Evolutionary conservation across 306 rosid genomes (phyloP).

Genomic region (Cucurbita pepo): DNA sequence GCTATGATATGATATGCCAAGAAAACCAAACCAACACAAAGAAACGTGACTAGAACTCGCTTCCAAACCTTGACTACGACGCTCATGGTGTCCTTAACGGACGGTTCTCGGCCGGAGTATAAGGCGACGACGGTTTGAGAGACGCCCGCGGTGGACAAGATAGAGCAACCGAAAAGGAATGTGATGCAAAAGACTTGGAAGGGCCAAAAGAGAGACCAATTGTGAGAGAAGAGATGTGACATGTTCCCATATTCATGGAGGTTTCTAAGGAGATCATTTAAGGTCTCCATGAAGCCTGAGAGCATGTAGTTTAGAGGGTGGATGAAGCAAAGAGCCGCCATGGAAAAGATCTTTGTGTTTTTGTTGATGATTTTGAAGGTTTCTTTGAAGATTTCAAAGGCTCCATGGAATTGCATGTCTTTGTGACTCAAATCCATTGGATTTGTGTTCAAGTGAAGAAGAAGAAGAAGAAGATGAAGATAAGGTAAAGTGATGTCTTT

Average conservation of each 20-base stretch:
- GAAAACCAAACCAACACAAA: constrained; percentile 1
- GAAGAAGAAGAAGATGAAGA: not conserved
- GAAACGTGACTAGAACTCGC: constrained; percentile 12
- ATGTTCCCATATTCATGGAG: not conserved
- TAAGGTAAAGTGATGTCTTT: not conserved
- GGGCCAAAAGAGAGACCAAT: not conserved
- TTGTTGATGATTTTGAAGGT: constrained; percentile 9
- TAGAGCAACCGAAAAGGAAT: not conserved
- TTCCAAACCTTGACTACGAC: constrained; percentile 10
- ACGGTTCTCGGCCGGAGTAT: constrained; percentile 4
- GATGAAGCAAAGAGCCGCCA: constrained; percentile 9
- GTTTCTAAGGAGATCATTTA: constrained; percentile 3
- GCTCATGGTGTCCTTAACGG: not conserved
- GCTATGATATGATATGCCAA: constrained; percentile 15
- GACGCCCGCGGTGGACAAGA: constrained; percentile 14
- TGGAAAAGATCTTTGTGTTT: constrained; percentile 15
- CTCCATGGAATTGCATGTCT: constrained; percentile 16
- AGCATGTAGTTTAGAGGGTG: constrained; percentile 11
- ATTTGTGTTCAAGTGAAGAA: not conserved
- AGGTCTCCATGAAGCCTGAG: not conserved
- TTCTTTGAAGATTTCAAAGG: constrained; percentile 13
- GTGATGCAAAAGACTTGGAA: not conserved
- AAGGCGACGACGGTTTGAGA: constrained; percentile 12
- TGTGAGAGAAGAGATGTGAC: not conserved
- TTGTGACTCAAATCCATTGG: not conserved